Conservation (phyloP, 148 eudicot genomes). For the Amaranthus hypochondriacus region DNA sequence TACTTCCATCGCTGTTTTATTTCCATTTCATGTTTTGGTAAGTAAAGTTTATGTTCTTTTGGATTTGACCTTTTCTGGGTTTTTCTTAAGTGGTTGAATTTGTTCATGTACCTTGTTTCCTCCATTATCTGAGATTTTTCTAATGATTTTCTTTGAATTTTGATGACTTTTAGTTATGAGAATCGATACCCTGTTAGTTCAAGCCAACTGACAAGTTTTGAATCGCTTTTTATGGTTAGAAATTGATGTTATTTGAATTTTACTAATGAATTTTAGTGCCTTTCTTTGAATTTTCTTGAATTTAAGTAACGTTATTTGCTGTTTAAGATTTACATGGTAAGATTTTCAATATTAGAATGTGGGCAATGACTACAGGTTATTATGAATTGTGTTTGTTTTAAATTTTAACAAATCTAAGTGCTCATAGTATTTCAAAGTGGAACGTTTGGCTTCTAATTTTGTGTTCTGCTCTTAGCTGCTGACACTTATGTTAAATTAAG, state of each 20-base stretch:
- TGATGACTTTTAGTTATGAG: neutral
- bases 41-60: slow-evolving; percentile 5
- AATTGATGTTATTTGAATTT: neutral
- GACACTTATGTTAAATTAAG: neutral
- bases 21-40: slow-evolving; percentile 59
- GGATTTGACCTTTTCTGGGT: slow-evolving; percentile 17
- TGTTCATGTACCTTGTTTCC: neutral
- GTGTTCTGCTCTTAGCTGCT: neutral
- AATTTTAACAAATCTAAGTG: neutral
- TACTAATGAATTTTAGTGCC: neutral
- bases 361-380: neutral
- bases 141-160: neutral
- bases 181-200: neutral
- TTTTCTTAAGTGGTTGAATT: slow-evolving; percentile 15
- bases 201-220: neutral
- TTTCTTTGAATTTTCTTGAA: too few species aligned
- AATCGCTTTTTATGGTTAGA: slow-evolving; percentile 2
- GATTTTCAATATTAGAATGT: neutral
- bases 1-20: slow-evolving; percentile 56
- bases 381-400: neutral
- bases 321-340: neutral
- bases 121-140: neutral
- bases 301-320: neutral
- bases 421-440: neutral
- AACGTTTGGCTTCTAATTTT: neutral